Conservation (phyloP, 805 yeast genomes). For the Starmerella sp. region DNA sequence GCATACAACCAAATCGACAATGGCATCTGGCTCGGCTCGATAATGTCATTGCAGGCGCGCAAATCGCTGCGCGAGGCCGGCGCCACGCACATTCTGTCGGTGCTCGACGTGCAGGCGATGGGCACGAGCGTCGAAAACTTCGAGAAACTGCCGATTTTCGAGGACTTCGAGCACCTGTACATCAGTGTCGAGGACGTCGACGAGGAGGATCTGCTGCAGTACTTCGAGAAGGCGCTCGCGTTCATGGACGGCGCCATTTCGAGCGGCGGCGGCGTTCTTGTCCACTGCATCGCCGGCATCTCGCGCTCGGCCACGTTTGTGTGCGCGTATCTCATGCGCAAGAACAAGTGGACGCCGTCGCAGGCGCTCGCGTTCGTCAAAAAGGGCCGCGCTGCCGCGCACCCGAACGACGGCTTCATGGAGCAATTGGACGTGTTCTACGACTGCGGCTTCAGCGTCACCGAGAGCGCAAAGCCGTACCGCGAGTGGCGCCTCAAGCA, state of each 20-base stretch:
- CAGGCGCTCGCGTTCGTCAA: constrained; percentile 69
- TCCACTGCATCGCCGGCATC: constrained; percentile 74
- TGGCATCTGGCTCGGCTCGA: constrained; percentile 63
- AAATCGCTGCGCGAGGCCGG: constrained; percentile 42
- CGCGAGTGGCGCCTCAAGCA: constrained; percentile 33
- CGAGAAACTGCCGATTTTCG: constrained; percentile 9
- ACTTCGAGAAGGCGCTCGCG: constrained; percentile 47
- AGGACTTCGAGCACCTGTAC: constrained; percentile 13
- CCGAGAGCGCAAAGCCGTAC: constrained; percentile 27
- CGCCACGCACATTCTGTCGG: constrained; percentile 63
- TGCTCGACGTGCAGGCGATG: constrained; percentile 33
- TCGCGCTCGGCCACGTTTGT: constrained; percentile 81
- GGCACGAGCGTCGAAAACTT: constrained; percentile 9
- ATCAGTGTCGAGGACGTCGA: constrained; percentile 64
- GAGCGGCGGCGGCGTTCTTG: constrained; percentile 28
- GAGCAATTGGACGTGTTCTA: constrained; percentile 61
- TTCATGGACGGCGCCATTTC: constrained; percentile 51
- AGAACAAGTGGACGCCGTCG: constrained; percentile 43
- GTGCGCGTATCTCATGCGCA: constrained; percentile 79
- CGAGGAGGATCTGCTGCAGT: constrained; percentile 50
- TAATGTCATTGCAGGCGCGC: constrained; percentile 49
- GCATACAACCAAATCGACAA: constrained; percentile 58
- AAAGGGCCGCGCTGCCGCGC: constrained; percentile 46
- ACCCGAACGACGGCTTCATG: constrained; percentile 65
- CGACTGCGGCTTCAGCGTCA: constrained; percentile 30